Evolutionary conservation across 2,329 filamentous ascomycete species (phyloP).

Genomic region (Zymoseptoria pseudotritici): DNA sequence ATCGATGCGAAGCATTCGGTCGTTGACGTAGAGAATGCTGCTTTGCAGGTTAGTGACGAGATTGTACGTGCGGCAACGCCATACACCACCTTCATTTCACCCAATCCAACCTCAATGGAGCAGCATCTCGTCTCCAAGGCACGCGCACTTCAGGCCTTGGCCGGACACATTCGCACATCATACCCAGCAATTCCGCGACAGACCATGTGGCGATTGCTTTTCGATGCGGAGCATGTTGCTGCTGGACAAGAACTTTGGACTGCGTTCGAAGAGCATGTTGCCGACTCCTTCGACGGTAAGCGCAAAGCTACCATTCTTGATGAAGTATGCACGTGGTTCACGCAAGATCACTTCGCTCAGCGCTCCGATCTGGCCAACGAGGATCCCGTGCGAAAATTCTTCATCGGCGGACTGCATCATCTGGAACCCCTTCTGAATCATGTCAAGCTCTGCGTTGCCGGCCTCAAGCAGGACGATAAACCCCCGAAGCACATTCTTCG

Average conservation of each 20-base stretch:
- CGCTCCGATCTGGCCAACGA: conserved; percentile 60
- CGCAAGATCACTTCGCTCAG: conserved; percentile 64
- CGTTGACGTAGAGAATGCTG: conserved; percentile 67
- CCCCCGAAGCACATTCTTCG: conserved; percentile 39
- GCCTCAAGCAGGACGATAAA: conserved; percentile 14
- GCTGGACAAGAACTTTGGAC: conserved; percentile 75
- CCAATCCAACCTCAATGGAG: conserved; percentile 63
- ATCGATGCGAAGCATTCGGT: conserved; percentile 56
- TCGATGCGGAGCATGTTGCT: conserved; percentile 82
- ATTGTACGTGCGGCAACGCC: conserved; percentile 70
- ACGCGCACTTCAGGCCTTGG: conserved; percentile 67
- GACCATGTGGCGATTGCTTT: conserved; percentile 74
- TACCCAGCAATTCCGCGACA: conserved; percentile 57
- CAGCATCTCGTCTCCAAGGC: conserved; percentile 69
- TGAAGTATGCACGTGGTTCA: conserved; percentile 67
- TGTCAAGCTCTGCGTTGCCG: conserved; percentile 14
- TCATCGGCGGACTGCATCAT: conserved; percentile 44
- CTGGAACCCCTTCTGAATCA: conserved; percentile 22
- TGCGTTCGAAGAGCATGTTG: conserved; percentile 63
- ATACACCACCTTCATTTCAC: conserved; percentile 66
- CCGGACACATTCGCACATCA: conserved; percentile 60
- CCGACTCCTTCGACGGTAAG: conserved; percentile 41
- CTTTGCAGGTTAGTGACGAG: conserved; percentile 69
- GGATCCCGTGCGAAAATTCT: conserved; percentile 79
- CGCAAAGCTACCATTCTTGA: conserved; percentile 64